These are phyloP conservation scores for Croton laevigatus DNA, from an alignment of 441 rosid species.

Conservation along the genomic window DNA sequence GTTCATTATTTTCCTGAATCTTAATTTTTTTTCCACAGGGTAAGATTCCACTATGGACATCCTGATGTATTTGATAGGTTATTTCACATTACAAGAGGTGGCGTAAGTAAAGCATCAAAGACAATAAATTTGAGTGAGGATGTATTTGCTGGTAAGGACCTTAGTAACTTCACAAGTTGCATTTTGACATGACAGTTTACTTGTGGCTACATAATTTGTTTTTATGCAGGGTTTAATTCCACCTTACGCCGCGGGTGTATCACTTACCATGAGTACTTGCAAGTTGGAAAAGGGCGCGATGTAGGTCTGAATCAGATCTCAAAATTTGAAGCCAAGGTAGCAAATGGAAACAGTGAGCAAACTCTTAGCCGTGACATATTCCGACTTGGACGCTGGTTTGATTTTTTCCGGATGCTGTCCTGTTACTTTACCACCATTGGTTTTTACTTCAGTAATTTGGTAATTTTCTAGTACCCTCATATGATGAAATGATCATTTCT, in stretches of 20 bases:
- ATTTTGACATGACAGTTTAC: conserved; percentile 18
- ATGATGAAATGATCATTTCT: background rate
- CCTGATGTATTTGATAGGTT: conserved; percentile 93
- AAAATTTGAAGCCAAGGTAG: conserved; percentile 95
- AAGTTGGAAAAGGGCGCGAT: conserved; percentile 99
- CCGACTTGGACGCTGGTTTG: conserved; percentile 86
- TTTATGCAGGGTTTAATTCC: conserved; percentile 67
- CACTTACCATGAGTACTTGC: conserved; percentile 86
- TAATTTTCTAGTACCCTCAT: conserved; percentile 33
- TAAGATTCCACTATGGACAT: conserved; percentile 96
- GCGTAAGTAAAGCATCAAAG: conserved; percentile 96
- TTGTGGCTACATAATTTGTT: conserved; percentile 22
- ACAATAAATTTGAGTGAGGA: conserved; percentile 95
- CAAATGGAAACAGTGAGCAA: conserved; percentile 97
- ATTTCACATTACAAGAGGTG: conserved; percentile 96
- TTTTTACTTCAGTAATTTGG: conserved; percentile 91
- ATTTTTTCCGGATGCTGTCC: conserved; percentile 96
- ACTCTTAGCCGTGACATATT: conserved; percentile 89
- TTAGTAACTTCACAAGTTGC: conserved; percentile 11
- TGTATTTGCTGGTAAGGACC: conserved; percentile 77
- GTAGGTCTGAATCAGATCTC: conserved; percentile 97
- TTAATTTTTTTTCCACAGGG: conserved; percentile 47
- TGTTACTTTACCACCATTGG: conserved; percentile 98
- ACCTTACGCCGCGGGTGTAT: conserved; percentile 76
- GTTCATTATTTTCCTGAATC: conserved; percentile 6